phyloP scores from a whole-genome alignment of 352 stramenopile species.

The Globisporangium orthogonon region DNA sequence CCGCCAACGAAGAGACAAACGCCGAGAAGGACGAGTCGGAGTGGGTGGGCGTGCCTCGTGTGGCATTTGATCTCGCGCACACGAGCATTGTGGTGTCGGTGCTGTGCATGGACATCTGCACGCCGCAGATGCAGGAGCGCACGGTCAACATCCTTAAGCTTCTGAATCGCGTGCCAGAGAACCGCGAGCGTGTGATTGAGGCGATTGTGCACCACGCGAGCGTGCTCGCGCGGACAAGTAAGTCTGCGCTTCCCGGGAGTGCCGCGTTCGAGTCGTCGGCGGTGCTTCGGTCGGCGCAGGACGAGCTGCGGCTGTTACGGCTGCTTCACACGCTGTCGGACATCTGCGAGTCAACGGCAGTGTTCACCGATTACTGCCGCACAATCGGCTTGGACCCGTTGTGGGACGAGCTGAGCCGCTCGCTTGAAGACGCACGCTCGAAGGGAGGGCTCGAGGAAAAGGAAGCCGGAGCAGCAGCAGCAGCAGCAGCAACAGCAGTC shows the following conservation, averaged over 20 bases:
- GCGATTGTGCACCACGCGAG: slow-evolving; percentile 65
- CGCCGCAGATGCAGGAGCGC: slow-evolving; percentile 75
- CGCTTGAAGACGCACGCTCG: slow-evolving; percentile 70
- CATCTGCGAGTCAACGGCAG: slow-evolving; percentile 55
- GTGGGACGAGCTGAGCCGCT: slow-evolving; percentile 72
- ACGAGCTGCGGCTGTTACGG: slow-evolving; percentile 94
- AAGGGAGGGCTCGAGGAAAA: slow-evolving; percentile 67
- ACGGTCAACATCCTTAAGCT: slow-evolving; percentile 77
- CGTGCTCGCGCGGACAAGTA: slow-evolving; percentile 28
- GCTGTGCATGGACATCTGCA: slow-evolving; percentile 74
- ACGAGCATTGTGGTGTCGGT: slow-evolving; percentile 65
- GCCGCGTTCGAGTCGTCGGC: slow-evolving; percentile 58
- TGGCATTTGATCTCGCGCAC: slow-evolving; percentile 43
- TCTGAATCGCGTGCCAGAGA: slow-evolving; percentile 54
- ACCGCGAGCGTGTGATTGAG: slow-evolving; percentile 52
- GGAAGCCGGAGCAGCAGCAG: slow-evolving; percentile 10
- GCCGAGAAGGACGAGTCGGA: slow-evolving; percentile 28
- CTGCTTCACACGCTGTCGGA: slow-evolving; percentile 94
- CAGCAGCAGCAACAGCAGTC: slow-evolving; percentile 19
- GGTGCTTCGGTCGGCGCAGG: slow-evolving; percentile 67
- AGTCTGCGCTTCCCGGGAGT: slow-evolving; percentile 1
- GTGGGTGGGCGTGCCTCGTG: slow-evolving; percentile 60
- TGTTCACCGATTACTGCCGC: slow-evolving; percentile 70
- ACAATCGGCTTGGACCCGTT: slow-evolving; percentile 61
- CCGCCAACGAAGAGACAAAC: slow-evolving; percentile 16